Percentiles rank a stretch among this genome's conserved stretches.
phyloP scores from a whole-genome alignment of 1,139 yeast species.

The Magnusiomyces paraingens region DNA sequence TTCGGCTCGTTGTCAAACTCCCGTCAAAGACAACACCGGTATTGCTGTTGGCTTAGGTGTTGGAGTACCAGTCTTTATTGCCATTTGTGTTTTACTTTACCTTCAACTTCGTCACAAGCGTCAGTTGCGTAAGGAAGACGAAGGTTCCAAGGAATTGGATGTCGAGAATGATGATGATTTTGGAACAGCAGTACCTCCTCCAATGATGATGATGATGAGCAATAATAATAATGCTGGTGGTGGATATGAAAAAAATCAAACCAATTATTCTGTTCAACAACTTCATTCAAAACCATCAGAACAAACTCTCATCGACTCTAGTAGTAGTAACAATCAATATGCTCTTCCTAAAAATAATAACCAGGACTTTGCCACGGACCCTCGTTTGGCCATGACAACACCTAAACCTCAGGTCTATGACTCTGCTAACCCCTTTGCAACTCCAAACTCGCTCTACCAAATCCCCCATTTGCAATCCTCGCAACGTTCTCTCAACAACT shows the following conservation, averaged over 20 bases:
- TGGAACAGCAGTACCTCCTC: constrained; percentile 6
- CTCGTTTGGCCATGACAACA: constrained; percentile 5
- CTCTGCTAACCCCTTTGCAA: constrained; percentile 9
- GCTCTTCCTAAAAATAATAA: not conserved
- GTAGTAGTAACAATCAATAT: constrained; percentile 6
- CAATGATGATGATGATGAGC: not conserved
- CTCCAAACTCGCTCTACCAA: constrained; percentile 3
- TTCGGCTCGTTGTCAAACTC: constrained; percentile 26
- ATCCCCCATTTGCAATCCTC: constrained; percentile 12
- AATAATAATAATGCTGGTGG: not conserved
- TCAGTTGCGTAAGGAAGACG: constrained; percentile 33
- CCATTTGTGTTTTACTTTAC: constrained; percentile 28
- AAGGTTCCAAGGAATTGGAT: constrained; percentile 31
- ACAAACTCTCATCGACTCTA: constrained; percentile 4
- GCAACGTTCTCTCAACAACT: constrained; percentile 10
- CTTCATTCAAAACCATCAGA: not conserved
- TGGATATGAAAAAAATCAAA: constrained; percentile 12
- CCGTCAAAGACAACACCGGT: constrained; percentile 25
- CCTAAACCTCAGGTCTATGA: not conserved
- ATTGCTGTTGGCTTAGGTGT: constrained; percentile 37
- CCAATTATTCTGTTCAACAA: too few species aligned
- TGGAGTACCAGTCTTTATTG: constrained; percentile 34
- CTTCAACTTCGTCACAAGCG: constrained; percentile 32
- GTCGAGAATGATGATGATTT: constrained; percentile 23
- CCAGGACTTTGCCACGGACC: not conserved